A percentile compares a stretch with the other conserved stretches of the same genome.
These are phyloP conservation scores for Umbelopsis sp. DNA, from an alignment of 192 early-diverging fungal genomes.

Conservation along the genomic window DNA sequence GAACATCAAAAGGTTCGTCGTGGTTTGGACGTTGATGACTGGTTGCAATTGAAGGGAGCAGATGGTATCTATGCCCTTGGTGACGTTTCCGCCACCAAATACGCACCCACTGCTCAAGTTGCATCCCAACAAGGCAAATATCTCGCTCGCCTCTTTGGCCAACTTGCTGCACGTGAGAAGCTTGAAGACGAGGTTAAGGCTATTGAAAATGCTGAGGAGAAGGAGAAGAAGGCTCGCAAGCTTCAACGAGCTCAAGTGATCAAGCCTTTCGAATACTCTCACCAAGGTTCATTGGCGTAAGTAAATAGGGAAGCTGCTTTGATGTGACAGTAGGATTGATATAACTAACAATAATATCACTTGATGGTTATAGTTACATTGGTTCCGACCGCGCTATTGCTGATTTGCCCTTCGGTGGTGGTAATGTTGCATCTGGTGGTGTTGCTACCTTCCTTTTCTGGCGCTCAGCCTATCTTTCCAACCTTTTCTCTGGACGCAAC, in stretches of 20 bases:
- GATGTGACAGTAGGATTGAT: background rate
- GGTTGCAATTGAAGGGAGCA: conserved; percentile 65
- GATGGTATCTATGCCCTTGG: conserved; percentile 71
- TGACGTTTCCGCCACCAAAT: conserved; percentile 76
- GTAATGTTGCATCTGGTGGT: conserved; percentile 66
- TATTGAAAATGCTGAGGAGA: conserved; percentile 20
- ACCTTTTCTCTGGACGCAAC: conserved; percentile 88
- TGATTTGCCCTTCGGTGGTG: conserved; percentile 80
- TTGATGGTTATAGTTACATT: conserved; percentile 60
- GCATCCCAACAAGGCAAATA: conserved; percentile 89
- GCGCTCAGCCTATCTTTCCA: conserved; percentile 74
- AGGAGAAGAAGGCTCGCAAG: conserved; percentile 33
- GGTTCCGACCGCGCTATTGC: conserved; percentile 95
- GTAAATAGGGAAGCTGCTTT: background rate
- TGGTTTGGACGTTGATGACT: conserved; percentile 75
- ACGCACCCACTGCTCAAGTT: conserved; percentile 84
- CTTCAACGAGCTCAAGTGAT: conserved; percentile 42
- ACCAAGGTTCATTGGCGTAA: conserved; percentile 81
- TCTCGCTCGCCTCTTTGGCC: conserved; percentile 75
- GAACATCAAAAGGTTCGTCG: conserved; percentile 64
- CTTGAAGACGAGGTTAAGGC: conserved; percentile 31
- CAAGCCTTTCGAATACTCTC: conserved; percentile 80
- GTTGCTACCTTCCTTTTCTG: conserved; percentile 78
- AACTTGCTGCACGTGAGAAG: conserved; percentile 55
- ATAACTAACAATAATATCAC: background rate